These are phyloP conservation scores for Pezicula neosporulosa DNA, from an alignment of 2,329 filamentous ascomycete species.

Conservation along the genomic window DNA sequence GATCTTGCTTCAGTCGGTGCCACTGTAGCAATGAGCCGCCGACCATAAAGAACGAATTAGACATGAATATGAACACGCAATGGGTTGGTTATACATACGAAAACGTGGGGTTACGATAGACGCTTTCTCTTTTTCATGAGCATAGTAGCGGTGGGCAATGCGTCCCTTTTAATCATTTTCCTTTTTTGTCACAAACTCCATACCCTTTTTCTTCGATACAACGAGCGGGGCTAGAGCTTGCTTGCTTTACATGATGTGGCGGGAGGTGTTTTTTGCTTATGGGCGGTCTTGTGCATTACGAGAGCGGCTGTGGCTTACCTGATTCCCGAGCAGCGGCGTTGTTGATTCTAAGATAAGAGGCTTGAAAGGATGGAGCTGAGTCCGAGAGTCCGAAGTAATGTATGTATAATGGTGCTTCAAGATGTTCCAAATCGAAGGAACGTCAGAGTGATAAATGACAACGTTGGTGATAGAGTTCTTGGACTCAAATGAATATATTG, in stretches of 20 bases:
- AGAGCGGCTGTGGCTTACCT: background rate
- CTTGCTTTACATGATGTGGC: background rate
- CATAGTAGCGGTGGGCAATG: constrained; percentile 6
- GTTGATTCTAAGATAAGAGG: background rate
- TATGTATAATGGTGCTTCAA: background rate
- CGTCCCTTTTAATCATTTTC: background rate
- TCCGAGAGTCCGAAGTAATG: background rate
- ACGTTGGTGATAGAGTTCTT: no score
- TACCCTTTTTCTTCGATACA: constrained; percentile 4
- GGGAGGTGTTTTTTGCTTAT: background rate
- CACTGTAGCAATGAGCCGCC: constrained; percentile 54
- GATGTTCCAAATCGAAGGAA: background rate
- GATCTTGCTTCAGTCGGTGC: constrained; percentile 59
- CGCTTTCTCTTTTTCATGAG: constrained; percentile 2
- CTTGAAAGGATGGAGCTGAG: background rate
- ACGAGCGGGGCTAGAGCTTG: background rate
- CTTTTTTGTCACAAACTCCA: background rate
- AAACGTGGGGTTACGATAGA: background rate
- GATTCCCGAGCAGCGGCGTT: background rate
- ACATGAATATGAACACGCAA: constrained; percentile 8
- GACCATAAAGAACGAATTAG: constrained; percentile 7
- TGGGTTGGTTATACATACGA: constrained; percentile 1
- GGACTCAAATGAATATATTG: no score
- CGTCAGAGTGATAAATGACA: no score
- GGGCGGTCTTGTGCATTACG: background rate